Conservation (phyloP, 2,329 filamentous ascomycete genomes). For the Gaeumannomyces sp. region DNA sequence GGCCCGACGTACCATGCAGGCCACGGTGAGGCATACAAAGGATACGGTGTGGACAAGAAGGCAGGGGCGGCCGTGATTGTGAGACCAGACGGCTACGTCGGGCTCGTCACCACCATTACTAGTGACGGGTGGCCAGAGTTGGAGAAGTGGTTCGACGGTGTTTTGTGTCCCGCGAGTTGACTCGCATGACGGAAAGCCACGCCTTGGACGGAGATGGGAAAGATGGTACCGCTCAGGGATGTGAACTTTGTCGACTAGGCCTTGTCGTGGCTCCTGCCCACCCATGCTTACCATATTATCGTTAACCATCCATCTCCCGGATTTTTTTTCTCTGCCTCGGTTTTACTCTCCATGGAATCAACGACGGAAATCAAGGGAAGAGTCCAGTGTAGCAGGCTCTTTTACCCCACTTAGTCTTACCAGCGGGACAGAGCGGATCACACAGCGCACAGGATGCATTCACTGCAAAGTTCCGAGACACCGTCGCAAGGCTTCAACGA, state of each 20-base stretch:
- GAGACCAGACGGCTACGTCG: constrained; percentile 64
- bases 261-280: too few relatives aligned
- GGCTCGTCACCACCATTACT: constrained; percentile 29
- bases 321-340: too few relatives aligned
- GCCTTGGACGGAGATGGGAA: not conserved
- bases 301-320: not conserved
- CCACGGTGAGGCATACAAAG: constrained; percentile 43
- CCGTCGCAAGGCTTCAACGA: too few relatives aligned
- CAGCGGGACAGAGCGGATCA: too few relatives aligned
- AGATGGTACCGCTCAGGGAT: too few relatives aligned
- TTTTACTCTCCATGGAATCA: too few relatives aligned
- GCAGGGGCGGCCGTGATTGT: constrained; percentile 53
- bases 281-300: not conserved
- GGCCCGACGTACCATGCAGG: constrained; percentile 48
- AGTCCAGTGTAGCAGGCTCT: too few relatives aligned
- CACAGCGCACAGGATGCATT: too few relatives aligned
- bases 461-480: too few relatives aligned
- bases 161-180: constrained; percentile 9
- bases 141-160: constrained; percentile 18
- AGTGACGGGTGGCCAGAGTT: constrained; percentile 19
- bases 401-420: too few relatives aligned
- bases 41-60: constrained; percentile 50
- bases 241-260: not conserved
- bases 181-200: not conserved
- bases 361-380: not conserved